phyloP scores from a whole-genome alignment of 1,139 yeast species.

The Diutina pseudorugosa region DNA sequence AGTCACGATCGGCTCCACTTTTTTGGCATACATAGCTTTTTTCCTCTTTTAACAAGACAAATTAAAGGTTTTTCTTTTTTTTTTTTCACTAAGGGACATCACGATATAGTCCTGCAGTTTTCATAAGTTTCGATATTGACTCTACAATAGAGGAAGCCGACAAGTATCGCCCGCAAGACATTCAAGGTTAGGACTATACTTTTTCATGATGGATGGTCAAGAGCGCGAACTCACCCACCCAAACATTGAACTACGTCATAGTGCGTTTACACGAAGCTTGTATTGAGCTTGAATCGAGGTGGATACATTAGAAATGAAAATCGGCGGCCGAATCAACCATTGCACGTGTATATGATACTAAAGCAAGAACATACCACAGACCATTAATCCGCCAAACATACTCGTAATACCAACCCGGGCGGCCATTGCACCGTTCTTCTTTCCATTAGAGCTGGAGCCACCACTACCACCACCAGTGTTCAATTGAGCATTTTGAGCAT shows the following conservation, averaged over 20 bases:
- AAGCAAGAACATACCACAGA: not conserved
- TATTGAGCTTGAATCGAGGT: no score
- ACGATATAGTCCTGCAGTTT: no score
- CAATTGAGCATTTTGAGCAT: not conserved
- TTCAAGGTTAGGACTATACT: no score
- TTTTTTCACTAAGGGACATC: no score
- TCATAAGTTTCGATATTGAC: no score
- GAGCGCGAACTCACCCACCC: no score
- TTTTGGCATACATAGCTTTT: not conserved
- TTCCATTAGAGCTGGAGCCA: not conserved
- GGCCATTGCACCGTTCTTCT: not conserved
- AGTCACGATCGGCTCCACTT: not conserved
- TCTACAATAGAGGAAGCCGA: no score
- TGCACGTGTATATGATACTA: not conserved
- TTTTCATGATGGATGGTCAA: no score
- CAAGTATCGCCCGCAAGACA: no score
- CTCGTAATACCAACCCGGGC: not conserved
- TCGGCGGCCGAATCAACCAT: no score
- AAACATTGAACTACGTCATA: not conserved
- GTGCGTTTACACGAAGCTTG: not conserved
- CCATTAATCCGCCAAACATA: not conserved
- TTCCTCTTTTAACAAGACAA: not conserved
- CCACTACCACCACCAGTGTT: not conserved
- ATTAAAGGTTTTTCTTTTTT: no score
- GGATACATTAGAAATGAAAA: no score